A percentile compares a stretch with the other conserved stretches of the same genome.
phyloP scores from a whole-genome alignment of 805 yeast species.

The Kuraishia floccosa region DNA sequence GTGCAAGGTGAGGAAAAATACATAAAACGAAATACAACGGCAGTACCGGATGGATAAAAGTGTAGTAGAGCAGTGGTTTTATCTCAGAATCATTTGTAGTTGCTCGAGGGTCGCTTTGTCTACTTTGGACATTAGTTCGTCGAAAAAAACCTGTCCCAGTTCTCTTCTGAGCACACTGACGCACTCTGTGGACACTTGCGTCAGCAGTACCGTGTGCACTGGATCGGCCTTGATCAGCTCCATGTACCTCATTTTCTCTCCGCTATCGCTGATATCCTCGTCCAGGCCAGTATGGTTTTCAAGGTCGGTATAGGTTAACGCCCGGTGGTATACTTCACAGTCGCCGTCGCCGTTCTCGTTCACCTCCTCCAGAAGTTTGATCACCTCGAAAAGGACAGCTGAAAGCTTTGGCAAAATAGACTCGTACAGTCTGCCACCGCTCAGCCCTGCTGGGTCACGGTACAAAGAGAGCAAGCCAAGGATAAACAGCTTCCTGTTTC shows the following conservation, averaged over 20 bases:
- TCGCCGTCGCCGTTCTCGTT: conserved; percentile 52
- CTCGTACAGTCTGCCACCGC: conserved; percentile 38
- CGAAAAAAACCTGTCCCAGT: not conserved
- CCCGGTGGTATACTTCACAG: conserved; percentile 33
- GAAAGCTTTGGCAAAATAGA: conserved; percentile 12
- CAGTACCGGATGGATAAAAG: too few relatives aligned
- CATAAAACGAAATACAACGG: too few relatives aligned
- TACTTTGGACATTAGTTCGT: not conserved
- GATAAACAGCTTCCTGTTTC: conserved; percentile 2
- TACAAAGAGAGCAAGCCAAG: conserved; percentile 8
- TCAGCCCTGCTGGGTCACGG: conserved; percentile 16
- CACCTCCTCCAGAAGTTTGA: conserved; percentile 58
- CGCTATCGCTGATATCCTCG: conserved; percentile 14
- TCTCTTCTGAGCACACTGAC: not conserved
- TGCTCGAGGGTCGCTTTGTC: not conserved
- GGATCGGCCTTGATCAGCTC: conserved; percentile 30
- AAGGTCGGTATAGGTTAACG: conserved; percentile 11
- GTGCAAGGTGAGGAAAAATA: too few relatives aligned
- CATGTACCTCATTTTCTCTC: conserved; percentile 32
- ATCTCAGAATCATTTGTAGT: not conserved
- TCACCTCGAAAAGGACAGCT: conserved; percentile 10
- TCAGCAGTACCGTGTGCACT: conserved; percentile 40
- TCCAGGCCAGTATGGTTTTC: conserved; percentile 10
- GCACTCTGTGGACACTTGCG: conserved; percentile 5
- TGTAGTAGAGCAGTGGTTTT: too few relatives aligned